A percentile compares a stretch with the other conserved stretches of the same genome.
Evolutionary conservation across 805 yeast species (phyloP).

Genomic region (Jamesozyma rosinii): DNA sequence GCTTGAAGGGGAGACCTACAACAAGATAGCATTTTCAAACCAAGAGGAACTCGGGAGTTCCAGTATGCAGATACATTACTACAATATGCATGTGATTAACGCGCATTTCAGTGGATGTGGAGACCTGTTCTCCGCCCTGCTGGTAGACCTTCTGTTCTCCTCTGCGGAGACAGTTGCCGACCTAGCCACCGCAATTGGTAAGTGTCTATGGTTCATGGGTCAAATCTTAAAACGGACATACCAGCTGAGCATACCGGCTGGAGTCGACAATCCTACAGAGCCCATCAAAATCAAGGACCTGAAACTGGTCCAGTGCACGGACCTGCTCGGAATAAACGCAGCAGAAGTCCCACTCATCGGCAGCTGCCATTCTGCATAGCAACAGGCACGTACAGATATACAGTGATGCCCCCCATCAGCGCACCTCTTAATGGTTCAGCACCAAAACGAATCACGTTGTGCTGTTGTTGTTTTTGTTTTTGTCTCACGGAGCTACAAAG

Average conservation of each 20-base stretch:
- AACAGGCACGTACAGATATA: too few species aligned
- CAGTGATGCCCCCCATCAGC: too few species aligned
- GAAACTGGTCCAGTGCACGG: conserved; percentile 37
- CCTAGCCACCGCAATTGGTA: conserved; percentile 29
- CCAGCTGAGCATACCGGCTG: conserved; percentile 16
- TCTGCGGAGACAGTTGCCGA: conserved; percentile 11
- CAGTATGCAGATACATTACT: neutral
- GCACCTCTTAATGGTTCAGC: too few species aligned
- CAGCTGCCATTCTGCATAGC: neutral
- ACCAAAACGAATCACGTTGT: too few species aligned
- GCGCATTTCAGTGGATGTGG: conserved; percentile 70
- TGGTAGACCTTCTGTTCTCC: conserved; percentile 42
- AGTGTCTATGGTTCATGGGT: conserved; percentile 35
- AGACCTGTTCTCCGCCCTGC: conserved; percentile 56
- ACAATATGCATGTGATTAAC: conserved; percentile 31
- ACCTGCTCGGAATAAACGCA: conserved; percentile 10
- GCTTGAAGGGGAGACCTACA: neutral
- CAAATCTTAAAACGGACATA: conserved; percentile 36
- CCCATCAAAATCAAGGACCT: conserved; percentile 33
- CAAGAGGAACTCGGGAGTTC: too few species aligned
- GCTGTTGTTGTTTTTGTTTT: too few species aligned
- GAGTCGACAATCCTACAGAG: neutral
- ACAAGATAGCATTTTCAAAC: conserved; percentile 6
- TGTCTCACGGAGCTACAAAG: too few species aligned
- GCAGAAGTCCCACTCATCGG: neutral